These are phyloP conservation scores for Scenedesmus sp. DNA, from an alignment of 163 green algal genomes.

Conservation along the genomic window DNA sequence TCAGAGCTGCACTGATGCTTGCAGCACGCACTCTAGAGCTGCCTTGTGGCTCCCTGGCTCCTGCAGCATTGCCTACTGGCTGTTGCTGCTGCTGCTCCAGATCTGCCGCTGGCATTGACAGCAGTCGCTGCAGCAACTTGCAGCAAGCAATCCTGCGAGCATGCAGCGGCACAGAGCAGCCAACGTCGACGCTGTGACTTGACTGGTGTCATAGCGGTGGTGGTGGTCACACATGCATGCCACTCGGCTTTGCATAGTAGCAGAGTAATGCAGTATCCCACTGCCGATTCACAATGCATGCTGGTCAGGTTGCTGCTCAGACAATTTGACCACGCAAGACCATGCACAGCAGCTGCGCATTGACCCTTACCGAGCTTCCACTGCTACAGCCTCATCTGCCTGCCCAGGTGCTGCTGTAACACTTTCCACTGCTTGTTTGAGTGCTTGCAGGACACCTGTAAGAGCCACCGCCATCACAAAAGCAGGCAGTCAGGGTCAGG, in stretches of 20 bases:
- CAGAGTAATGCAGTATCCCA: background rate
- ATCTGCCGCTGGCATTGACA: background rate
- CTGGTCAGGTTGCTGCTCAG: background rate
- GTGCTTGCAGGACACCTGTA: constrained; percentile 4
- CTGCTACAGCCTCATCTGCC: background rate
- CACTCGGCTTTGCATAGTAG: background rate
- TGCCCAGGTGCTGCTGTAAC: background rate
- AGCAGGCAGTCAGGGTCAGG: background rate
- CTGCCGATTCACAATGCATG: background rate
- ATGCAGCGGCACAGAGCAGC: background rate
- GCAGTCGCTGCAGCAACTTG: background rate
- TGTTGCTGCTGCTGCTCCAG: background rate
- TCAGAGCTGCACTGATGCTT: background rate
- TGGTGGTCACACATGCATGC: no score
- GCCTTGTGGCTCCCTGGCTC: background rate
- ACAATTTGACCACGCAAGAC: background rate
- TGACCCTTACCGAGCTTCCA: constrained; percentile 7
- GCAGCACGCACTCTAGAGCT: background rate
- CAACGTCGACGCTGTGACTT: background rate
- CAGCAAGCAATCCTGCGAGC: constrained; percentile 25
- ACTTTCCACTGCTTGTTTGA: background rate
- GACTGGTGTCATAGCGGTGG: no score
- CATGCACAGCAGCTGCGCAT: constrained; percentile 1
- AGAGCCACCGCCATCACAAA: background rate
- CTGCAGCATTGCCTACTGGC: background rate